Percentiles rank a stretch among this genome's conserved stretches.
Conservation (phyloP, 2,329 filamentous ascomycete genomes). For the Calonectria fujianensis region DNA sequence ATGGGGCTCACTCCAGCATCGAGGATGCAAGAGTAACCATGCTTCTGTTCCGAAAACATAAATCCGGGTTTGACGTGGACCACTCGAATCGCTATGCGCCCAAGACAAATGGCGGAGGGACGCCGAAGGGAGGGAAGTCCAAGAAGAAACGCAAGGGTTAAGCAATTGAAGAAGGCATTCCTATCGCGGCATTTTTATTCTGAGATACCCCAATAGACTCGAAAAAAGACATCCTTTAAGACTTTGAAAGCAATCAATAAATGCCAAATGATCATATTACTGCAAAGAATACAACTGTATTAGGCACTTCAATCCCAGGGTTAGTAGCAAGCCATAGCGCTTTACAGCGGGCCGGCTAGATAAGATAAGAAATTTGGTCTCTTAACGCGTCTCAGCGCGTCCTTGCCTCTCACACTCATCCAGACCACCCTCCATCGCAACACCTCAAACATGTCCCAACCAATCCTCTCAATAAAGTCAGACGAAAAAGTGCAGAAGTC, state of each 20-base stretch:
- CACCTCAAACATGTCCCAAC: slow-evolving; percentile 61
- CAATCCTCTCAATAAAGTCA: slow-evolving; percentile 65
- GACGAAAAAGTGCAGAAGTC: slow-evolving; percentile 59
- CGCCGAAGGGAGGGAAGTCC: slow-evolving; percentile 62
- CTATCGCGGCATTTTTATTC: slow-evolving; percentile 26
- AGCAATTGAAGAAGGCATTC: slow-evolving; percentile 4
- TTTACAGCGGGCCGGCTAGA: not conserved
- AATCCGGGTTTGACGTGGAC: slow-evolving; percentile 89
- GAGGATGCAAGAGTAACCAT: slow-evolving; percentile 93
- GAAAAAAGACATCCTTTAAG: not conserved
- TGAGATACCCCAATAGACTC: slow-evolving; percentile 49
- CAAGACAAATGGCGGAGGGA: slow-evolving; percentile 48
- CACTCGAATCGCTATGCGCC: slow-evolving; percentile 80
- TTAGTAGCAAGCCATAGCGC: not conserved
- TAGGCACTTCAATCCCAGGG: not conserved
- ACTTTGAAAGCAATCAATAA: not conserved
- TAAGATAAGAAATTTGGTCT: slow-evolving; percentile 36
- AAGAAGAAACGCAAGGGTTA: slow-evolving; percentile 63
- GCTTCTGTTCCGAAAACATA: slow-evolving; percentile 89
- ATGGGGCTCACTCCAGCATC: slow-evolving; percentile 78
- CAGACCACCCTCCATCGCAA: not conserved
- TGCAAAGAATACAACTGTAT: not conserved
- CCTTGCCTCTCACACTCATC: not conserved
- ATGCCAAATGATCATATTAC: not conserved
- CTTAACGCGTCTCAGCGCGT: slow-evolving; percentile 53